Evolutionary conservation across 2,329 filamentous ascomycete species (phyloP), one percentile per base, ranked within the genome.

Genomic region (Lasiodiplodia theobromae): DNA sequence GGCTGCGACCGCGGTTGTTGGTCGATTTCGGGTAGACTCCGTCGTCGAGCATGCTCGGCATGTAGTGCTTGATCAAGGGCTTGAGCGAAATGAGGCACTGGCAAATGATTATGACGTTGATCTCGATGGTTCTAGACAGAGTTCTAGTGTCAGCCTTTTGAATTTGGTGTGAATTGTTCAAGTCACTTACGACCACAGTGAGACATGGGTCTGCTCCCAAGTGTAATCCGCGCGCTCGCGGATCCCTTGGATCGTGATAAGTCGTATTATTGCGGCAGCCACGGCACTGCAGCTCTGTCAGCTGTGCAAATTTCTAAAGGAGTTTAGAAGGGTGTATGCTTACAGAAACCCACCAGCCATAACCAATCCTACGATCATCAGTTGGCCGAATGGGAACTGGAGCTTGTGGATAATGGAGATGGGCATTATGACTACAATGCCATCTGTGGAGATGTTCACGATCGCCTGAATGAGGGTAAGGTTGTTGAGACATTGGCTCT

Each of bases 21-120:
- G 31, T 10, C 10, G 37, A 47, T 10, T 51, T 44, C 40, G 58
- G 40, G 11, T 49, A 34, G 25, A 49, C 16, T 1, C 71, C 70
- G 71, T 85, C 83, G 64, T 82, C 81, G 54, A 88, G 82, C 74
- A 87, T 74, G 53, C 80, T 80, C 6, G 86, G 86, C 57, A 86
- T 70, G 62, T 87, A 80, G 12, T 84, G 79, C 38, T 91, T 86
- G 68, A 94, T 88, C 5, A 97, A 83, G 4, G 93, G 93, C 76
- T 96, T 97, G 65, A 96, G 82, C 0, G 91, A 93, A 6, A 93
- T 93, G 25, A 96, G 90, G 73, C 92, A 96, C 51, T 91, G 92
- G 75, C 92, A 95, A 63, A 92, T 89, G 72, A 96, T 92, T 18
- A 92, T 93, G 2, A 95, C 85, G 71, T 96, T 94, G 73, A 96